phyloP scores from a whole-genome alignment of 2,329 filamentous ascomycete species.

The Penicillium sp. region DNA sequence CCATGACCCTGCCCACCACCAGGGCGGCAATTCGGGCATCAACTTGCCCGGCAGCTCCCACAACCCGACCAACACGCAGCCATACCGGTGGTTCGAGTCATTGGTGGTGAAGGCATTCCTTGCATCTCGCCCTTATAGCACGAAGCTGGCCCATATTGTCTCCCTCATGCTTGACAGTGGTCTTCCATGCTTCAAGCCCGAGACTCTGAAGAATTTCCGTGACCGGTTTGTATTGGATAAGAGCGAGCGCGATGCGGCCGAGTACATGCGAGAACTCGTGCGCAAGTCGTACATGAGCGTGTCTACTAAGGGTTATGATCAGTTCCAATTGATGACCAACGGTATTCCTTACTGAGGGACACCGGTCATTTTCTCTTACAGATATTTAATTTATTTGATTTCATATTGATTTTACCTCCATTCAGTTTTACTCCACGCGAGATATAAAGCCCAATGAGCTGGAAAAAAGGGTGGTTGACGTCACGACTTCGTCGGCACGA shows the following conservation, averaged over 20 bases:
- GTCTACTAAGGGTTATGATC: conserved; percentile 92
- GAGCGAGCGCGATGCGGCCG: conserved; percentile 86
- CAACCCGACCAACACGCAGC: conserved; percentile 67
- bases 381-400: background rate
- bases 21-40: conserved; percentile 26
- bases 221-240: conserved; percentile 91
- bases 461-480: conserved; percentile 17
- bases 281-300: conserved; percentile 88
- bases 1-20: conserved; percentile 29
- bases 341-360: conserved; percentile 77
- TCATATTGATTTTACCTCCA: background rate
- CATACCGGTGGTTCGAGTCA: conserved; percentile 95
- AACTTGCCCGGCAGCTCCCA: conserved; percentile 35
- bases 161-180: conserved; percentile 94
- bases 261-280: conserved; percentile 87
- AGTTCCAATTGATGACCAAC: conserved; percentile 96
- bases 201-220: conserved; percentile 87
- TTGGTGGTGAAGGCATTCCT: conserved; percentile 94
- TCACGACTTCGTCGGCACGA: conserved; percentile 14
- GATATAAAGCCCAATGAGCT: too few relatives aligned
- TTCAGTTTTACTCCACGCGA: too few relatives aligned
- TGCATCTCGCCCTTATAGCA: conserved; percentile 77
- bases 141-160: conserved; percentile 87
- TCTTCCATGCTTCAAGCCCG: conserved; percentile 94
- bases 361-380: background rate